A percentile compares a stretch with the other conserved stretches of the same genome.
Evolutionary conservation across 2,329 filamentous ascomycete genomes (phyloP).

Genomic region (Monosporascus sp.): DNA sequence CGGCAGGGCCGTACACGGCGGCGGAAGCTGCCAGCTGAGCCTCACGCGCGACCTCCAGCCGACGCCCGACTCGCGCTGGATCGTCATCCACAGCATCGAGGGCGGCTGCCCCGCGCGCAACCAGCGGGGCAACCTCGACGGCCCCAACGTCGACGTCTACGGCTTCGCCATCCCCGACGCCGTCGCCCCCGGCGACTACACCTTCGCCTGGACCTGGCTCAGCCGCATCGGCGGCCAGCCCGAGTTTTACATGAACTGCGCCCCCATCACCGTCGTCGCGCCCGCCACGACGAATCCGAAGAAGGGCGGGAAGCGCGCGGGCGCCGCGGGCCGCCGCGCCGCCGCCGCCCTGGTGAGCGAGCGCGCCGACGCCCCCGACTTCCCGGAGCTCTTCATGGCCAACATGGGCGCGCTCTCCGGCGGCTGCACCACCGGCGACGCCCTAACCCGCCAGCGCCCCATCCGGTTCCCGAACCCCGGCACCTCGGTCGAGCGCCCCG

Average conservation of each 20-base stretch:
- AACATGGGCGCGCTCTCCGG: constrained; percentile 47
- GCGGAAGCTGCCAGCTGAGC: constrained; percentile 70
- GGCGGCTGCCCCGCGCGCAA: constrained; percentile 61
- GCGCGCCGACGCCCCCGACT: constrained; percentile 36
- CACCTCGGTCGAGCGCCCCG: constrained; percentile 40
- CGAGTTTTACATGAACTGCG: constrained; percentile 76
- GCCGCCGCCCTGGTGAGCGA: constrained; percentile 4
- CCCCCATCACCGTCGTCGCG: constrained; percentile 50
- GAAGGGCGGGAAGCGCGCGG: constrained; percentile 7
- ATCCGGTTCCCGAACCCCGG: constrained; percentile 62
- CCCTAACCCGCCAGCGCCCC: constrained; percentile 31
- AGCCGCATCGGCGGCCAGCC: constrained; percentile 63
- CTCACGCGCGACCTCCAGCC: constrained; percentile 57
- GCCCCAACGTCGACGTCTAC: constrained; percentile 41
- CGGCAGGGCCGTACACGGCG: constrained; percentile 62
- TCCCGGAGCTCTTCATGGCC: constrained; percentile 65
- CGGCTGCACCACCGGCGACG: constrained; percentile 48
- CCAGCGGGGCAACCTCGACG: constrained; percentile 42
- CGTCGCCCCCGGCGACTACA: constrained; percentile 58
- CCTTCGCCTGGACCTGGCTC: constrained; percentile 72
- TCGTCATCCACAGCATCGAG: constrained; percentile 65
- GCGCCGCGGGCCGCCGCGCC: constrained; percentile 6
- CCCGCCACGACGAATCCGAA: constrained; percentile 24
- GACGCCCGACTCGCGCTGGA: constrained; percentile 53
- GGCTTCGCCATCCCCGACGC: constrained; percentile 53